phyloP scores from a whole-genome alignment of 805 yeast genomes.

The Ogataea parapolymorpha region DNA sequence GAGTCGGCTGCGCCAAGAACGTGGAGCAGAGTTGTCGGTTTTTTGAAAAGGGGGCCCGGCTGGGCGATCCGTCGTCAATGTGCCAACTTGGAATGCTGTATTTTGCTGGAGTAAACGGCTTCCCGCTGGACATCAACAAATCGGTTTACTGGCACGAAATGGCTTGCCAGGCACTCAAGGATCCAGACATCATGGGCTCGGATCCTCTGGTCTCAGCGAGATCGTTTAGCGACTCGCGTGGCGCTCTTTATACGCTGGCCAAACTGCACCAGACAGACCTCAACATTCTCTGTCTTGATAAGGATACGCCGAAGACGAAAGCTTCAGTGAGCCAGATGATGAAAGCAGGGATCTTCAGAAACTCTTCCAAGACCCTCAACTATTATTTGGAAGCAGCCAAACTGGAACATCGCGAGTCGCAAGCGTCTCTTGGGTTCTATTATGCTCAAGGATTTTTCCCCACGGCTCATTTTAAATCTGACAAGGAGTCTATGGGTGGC shows the following conservation, averaged over 20 bases:
- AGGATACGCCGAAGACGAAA: constrained; percentile 29
- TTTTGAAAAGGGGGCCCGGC: constrained; percentile 59
- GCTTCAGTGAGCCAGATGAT: constrained; percentile 35
- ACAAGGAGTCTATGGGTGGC: constrained; percentile 26
- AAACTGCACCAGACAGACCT: constrained; percentile 36
- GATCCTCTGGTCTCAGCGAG: constrained; percentile 34
- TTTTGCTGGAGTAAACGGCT: constrained; percentile 39
- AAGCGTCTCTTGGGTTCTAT: constrained; percentile 66
- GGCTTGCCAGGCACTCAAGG: constrained; percentile 27
- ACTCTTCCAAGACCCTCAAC: constrained; percentile 43
- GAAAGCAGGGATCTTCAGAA: constrained; percentile 29
- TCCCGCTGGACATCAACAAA: constrained; percentile 25
- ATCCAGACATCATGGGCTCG: constrained; percentile 26
- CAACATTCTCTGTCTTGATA: constrained; percentile 27
- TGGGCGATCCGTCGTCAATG: constrained; percentile 65
- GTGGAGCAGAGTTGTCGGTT: constrained; percentile 46
- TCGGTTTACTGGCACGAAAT: constrained; percentile 29
- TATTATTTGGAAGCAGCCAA: constrained; percentile 59
- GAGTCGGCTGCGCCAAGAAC: constrained; percentile 49
- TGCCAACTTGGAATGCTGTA: constrained; percentile 68
- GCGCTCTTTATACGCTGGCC: constrained; percentile 34
- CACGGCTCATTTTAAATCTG: constrained; percentile 31
- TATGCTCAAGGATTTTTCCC: constrained; percentile 61
- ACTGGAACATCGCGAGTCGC: constrained; percentile 61
- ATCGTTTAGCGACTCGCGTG: constrained; percentile 33